These are phyloP conservation scores for Xenoacremonium recifei DNA, from an alignment of 2,329 filamentous ascomycete genomes.

Conservation along the genomic window DNA sequence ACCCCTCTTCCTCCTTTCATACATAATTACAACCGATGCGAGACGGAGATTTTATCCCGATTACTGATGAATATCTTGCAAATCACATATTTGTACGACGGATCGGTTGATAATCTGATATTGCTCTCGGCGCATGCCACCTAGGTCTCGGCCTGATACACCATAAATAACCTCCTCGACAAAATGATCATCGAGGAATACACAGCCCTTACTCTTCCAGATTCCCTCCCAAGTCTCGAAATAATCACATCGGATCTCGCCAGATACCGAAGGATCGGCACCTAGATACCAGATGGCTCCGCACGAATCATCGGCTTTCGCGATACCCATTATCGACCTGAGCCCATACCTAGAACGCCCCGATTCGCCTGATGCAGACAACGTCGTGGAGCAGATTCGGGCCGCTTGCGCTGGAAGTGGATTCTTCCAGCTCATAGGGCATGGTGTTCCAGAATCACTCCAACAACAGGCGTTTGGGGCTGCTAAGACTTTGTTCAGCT, in stretches of 20 bases:
- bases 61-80: not conserved
- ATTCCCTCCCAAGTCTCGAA: not conserved
- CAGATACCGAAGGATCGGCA: not conserved
- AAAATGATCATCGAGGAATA: not conserved
- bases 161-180: not conserved
- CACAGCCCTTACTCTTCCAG: not conserved
- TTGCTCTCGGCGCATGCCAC: not conserved
- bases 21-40: too few relatives aligned
- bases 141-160: not conserved
- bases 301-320: slow-evolving; percentile 1
- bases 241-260: not conserved
- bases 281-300: not conserved
- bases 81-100: not conserved
- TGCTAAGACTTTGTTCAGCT: not conserved
- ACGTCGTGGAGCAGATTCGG: not conserved
- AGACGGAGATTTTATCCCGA: too few relatives aligned
- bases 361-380: not conserved
- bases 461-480: not conserved
- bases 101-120: not conserved
- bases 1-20: too few relatives aligned
- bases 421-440: not conserved
- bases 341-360: not conserved
- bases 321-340: not conserved
- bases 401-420: not conserved
- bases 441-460: not conserved